Conservation (phyloP, 2,329 filamentous ascomycete genomes). For the Dothideomycetes sp. region DNA sequence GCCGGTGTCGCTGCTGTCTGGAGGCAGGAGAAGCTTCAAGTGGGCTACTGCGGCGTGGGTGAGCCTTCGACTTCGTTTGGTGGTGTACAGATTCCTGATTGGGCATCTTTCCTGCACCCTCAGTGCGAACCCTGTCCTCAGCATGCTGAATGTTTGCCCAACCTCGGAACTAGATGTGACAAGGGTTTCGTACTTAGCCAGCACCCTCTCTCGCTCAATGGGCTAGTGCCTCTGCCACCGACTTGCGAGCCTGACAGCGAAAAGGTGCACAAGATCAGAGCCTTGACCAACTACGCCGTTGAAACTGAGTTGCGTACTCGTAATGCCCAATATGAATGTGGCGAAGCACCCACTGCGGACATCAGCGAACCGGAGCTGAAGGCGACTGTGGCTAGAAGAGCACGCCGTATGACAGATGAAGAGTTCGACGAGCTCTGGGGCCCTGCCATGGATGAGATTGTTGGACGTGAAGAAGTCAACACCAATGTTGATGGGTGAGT, state of each 20-base stretch:
- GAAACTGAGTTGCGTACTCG: conserved; percentile 71
- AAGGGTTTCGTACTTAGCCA: conserved; percentile 75
- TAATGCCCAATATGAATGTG: conserved; percentile 84
- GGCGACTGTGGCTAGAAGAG: conserved; percentile 64
- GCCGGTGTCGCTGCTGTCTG: conserved; percentile 73
- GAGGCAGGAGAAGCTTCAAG: conserved; percentile 88
- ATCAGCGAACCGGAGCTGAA: conserved; percentile 64
- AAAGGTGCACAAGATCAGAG: conserved; percentile 76
- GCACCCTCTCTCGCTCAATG: conserved; percentile 74
- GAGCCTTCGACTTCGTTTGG: conserved; percentile 50
- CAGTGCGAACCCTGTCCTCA: conserved; percentile 82
- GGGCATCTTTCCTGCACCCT: conserved; percentile 61
- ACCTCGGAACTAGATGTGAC: conserved; percentile 72
- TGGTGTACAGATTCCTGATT: conserved; percentile 62
- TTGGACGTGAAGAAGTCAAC: conserved; percentile 51
- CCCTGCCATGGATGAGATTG: conserved; percentile 64
- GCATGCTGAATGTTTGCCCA: conserved; percentile 79
- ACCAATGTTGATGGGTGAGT: conserved; percentile 52
- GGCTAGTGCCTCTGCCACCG: conserved; percentile 73
- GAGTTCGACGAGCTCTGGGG: conserved; percentile 89
- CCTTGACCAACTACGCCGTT: conserved; percentile 78
- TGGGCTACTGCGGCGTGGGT: conserved; percentile 85
- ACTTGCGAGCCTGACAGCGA: conserved; percentile 93
- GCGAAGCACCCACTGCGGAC: conserved; percentile 60
- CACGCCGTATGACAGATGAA: conserved; percentile 71